These are phyloP conservation scores for Talaromyces marneffei DNA, from an alignment of 2,329 filamentous ascomycete genomes.

Conservation along the genomic window DNA sequence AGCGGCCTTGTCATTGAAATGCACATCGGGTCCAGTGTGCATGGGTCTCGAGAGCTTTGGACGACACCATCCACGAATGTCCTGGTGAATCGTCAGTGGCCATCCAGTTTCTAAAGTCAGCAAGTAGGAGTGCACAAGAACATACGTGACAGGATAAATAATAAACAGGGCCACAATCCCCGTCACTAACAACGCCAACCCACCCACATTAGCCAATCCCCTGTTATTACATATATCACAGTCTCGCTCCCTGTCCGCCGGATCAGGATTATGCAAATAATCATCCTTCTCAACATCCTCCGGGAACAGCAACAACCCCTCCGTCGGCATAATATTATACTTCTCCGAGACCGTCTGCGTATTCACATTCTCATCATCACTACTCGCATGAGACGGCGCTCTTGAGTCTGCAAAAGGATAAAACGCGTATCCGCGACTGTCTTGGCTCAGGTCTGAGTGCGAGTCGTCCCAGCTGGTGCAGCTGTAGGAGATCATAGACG, in stretches of 20 bases:
- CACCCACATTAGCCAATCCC: conserved; percentile 60
- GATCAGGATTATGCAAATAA: conserved; percentile 64
- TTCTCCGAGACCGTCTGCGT: conserved; percentile 69
- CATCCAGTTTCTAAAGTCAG: background rate
- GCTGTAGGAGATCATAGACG: conserved; percentile 52
- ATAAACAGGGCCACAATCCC: conserved; percentile 62
- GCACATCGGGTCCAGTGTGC: conserved; percentile 41
- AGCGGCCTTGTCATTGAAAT: conserved; percentile 48
- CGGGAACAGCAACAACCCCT: conserved; percentile 61
- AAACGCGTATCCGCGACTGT: conserved; percentile 45
- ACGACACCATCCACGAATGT: conserved; percentile 51
- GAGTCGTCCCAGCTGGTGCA: conserved; percentile 56
- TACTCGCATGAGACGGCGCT: conserved; percentile 55
- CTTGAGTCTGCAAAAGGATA: conserved; percentile 58
- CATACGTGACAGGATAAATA: conserved; percentile 64
- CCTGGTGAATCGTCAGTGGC: conserved; percentile 31
- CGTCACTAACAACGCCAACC: conserved; percentile 53
- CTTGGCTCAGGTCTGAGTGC: conserved; percentile 50
- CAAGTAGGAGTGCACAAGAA: background rate
- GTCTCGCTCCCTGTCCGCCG: conserved; percentile 55
- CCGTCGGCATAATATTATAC: conserved; percentile 65
- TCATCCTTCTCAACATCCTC: conserved; percentile 71
- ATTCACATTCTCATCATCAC: conserved; percentile 60
- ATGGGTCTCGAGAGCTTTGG: conserved; percentile 27
- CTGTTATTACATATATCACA: conserved; percentile 61